Evolutionary conservation across 495 filamentous ascomycete species (phyloP).

Genomic region (Aspergillus sparsus): DNA sequence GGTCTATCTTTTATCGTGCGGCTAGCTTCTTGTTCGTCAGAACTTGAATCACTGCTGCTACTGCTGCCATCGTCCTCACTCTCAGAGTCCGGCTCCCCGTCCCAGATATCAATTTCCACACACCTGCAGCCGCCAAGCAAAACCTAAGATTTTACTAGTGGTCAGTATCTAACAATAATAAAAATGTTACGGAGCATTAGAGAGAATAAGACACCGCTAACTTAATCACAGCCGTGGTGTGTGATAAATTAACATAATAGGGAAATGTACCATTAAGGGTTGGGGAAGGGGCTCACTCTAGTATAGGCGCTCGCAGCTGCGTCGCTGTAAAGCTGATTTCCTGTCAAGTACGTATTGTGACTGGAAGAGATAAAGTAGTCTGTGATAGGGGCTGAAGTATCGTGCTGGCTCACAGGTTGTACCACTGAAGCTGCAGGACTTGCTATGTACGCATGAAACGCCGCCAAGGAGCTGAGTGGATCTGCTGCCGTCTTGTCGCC

Average conservation of each 20-base stretch:
- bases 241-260: no score
- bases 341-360: conserved; percentile 93
- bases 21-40: conserved; percentile 20
- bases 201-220: not conserved
- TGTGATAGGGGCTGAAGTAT: conserved; percentile 68
- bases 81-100: conserved; percentile 62
- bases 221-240: not conserved
- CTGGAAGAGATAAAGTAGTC: conserved; percentile 91
- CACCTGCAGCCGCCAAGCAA: conserved; percentile 83
- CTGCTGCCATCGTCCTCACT: conserved; percentile 30
- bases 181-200: not conserved
- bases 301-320: conserved; percentile 81
- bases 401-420: conserved; percentile 37
- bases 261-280: not conserved
- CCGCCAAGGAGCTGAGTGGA: conserved; percentile 42
- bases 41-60: conserved; percentile 30
- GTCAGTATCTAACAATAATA: not conserved
- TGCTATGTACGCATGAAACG: conserved; percentile 63
- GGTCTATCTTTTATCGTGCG: conserved; percentile 25
- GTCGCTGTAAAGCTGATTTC: conserved; percentile 86
- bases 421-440: conserved; percentile 51
- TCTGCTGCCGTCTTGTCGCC: conserved; percentile 13
- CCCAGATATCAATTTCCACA: conserved; percentile 95
- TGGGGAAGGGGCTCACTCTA: conserved; percentile 54
- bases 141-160: conserved; percentile 41